phyloP scores from a whole-genome alignment of 169 alveolate species.

The Plasmodium cynomolgi region DNA sequence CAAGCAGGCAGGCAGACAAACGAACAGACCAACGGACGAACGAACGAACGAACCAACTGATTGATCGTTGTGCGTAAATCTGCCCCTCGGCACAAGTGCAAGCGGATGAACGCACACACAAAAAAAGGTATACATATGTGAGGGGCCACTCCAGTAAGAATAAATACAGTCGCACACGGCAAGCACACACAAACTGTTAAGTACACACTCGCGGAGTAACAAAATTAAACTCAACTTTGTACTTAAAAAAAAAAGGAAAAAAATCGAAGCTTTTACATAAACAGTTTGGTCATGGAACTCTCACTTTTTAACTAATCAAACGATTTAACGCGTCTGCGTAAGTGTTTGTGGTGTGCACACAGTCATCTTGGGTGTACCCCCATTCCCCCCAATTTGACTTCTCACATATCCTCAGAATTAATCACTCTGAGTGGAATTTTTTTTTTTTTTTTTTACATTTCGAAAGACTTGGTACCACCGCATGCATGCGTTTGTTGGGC shows the following conservation, averaged over 20 bases:
- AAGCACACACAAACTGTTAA: not conserved
- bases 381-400: not conserved
- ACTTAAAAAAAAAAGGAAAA: conserved; percentile 10
- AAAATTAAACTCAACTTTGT: not conserved
- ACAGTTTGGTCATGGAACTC: not conserved
- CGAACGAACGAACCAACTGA: not conserved
- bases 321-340: not conserved
- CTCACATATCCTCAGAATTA: not conserved
- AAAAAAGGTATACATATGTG: not conserved
- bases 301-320: not conserved
- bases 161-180: not conserved
- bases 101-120: not conserved
- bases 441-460: not conserved
- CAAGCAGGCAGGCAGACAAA: not conserved
- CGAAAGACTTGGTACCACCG: not conserved
- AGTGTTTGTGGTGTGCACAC: not conserved
- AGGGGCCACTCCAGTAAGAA: not conserved
- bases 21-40: not conserved
- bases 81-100: not conserved
- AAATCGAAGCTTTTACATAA: not conserved
- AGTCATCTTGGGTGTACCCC: not conserved
- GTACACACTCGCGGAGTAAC: not conserved
- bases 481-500: not conserved
- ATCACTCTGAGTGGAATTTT: not conserved
- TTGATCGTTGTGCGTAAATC: not conserved